Conservation (phyloP, 2,329 filamentous ascomycete genomes). For the Cladosporium colombiae region DNA sequence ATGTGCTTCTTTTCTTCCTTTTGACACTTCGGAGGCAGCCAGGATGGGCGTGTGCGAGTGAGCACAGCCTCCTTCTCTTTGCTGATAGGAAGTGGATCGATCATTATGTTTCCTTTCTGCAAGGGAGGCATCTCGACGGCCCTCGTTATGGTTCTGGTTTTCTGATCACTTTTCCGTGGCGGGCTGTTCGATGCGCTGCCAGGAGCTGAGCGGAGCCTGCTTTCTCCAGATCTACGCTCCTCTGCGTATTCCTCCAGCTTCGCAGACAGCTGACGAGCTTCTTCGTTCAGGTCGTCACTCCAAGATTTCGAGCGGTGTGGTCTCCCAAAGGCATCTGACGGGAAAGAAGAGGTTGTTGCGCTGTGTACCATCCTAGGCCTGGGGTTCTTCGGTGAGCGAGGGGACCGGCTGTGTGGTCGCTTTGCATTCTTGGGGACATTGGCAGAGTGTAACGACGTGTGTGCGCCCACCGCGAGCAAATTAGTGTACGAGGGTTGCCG, state of each 20-base stretch:
- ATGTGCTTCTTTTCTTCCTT: conserved; percentile 89
- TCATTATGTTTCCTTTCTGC: conserved; percentile 75
- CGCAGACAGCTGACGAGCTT: conserved; percentile 73
- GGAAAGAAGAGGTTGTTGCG: conserved; percentile 32
- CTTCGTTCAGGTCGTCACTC: conserved; percentile 70
- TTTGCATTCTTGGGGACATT: conserved; percentile 40
- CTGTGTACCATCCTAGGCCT: conserved; percentile 35
- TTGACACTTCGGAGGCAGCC: conserved; percentile 83
- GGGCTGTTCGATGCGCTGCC: conserved; percentile 32
- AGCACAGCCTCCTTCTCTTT: conserved; percentile 85
- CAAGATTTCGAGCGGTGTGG: conserved; percentile 64
- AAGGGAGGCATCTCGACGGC: conserved; percentile 62
- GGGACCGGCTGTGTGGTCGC: conserved; percentile 33
- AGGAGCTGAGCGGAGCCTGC: conserved; percentile 47
- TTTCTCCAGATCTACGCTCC: conserved; percentile 23
- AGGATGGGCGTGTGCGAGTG: conserved; percentile 74
- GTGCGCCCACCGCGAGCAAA: conserved; percentile 26
- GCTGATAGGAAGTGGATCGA: conserved; percentile 79
- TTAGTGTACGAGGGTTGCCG: conserved; percentile 34
- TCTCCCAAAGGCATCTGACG: conserved; percentile 29
- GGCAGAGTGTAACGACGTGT: conserved; percentile 28
- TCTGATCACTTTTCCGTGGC: conserved; percentile 26
- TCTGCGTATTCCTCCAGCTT: conserved; percentile 78
- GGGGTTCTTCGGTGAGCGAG: conserved; percentile 34
- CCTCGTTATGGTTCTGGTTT: conserved; percentile 29